Conservation (phyloP, 2,329 filamentous ascomycete species). For the Cladosporium sp. region DNA sequence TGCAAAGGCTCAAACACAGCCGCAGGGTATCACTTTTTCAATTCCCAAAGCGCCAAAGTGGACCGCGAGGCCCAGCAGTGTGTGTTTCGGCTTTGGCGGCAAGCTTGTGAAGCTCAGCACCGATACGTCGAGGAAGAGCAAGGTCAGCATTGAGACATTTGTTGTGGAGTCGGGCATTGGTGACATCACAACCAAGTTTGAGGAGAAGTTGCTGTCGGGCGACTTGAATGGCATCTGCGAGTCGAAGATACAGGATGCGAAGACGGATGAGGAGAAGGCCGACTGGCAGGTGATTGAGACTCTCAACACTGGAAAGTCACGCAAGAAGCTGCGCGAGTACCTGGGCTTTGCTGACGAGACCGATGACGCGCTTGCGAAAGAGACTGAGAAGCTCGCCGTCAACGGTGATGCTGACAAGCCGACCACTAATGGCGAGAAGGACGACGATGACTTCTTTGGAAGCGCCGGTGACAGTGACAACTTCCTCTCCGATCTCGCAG, state of each 20-base stretch:
- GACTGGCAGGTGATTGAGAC: slow-evolving; percentile 96
- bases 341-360: slow-evolving; percentile 69
- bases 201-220: slow-evolving; percentile 70
- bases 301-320: slow-evolving; percentile 75
- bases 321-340: slow-evolving; percentile 78
- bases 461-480: slow-evolving; percentile 66
- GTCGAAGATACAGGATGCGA: slow-evolving; percentile 65
- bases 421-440: slow-evolving; percentile 23
- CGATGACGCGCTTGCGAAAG: slow-evolving; percentile 41
- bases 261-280: slow-evolving; percentile 83
- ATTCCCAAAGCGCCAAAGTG: slow-evolving; percentile 81
- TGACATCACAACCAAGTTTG: slow-evolving; percentile 78
- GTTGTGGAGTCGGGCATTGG: slow-evolving; percentile 80
- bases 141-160: slow-evolving; percentile 78
- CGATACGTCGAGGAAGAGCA: slow-evolving; percentile 60
- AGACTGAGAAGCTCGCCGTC: slow-evolving; percentile 32
- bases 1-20: slow-evolving; percentile 82
- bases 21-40: slow-evolving; percentile 84
- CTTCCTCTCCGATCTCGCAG: slow-evolving; percentile 77
- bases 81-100: slow-evolving; percentile 91
- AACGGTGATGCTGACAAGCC: slow-evolving; percentile 51
- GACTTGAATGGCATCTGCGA: slow-evolving; percentile 75
- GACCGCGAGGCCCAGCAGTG: slow-evolving; percentile 78
- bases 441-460: slow-evolving; percentile 64
- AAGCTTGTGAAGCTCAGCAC: slow-evolving; percentile 76